Base-by-base conservation (phyloP, 2,329 filamentous ascomycete species). In the Tolypocladium inflatum region DNA sequence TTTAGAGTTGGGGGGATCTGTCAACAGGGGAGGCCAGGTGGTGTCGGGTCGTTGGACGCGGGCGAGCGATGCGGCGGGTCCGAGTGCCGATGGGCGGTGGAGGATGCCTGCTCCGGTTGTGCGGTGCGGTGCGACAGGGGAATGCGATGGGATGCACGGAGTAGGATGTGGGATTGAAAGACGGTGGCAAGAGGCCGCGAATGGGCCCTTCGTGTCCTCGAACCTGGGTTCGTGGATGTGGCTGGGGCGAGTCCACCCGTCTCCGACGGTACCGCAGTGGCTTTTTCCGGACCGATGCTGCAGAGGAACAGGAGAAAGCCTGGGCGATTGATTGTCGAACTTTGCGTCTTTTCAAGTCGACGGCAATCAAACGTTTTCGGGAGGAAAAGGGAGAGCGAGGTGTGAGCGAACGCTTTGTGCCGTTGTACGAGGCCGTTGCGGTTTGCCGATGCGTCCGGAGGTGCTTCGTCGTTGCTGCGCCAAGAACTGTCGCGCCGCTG, bases 1-100 rank as follows among this genome's bases (percentile, higher is more conserved):
- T 59, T 62, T 64, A 62, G 58, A 63, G 61, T 63, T 63, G 62
- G 42, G 33, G 41, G 51, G 55, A 60, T 60, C 59, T 58, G 57
- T 59, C 55, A 55, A 56, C 60, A 59, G 55, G 60, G 58, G 26
- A 38, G 13, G 19, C n/a, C 23, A 39, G 57, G 55, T 51, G 41
- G 52, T 30, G 48, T 50, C 45, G 45, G 45, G 23, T 50, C 30
- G 48, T 51, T 35, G 48, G 30, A 30, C 23, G 48, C 26, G 39
- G 33, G 42, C 54, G 26, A 9, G 54, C 35, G 38, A 41, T 54
- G 52, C 52, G 11, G 54, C 54, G 38, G 35, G 45, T 50, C 33
- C 21, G 35, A 38, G 30, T 37, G 43, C 55, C 42, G 43, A 17
- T 42, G 45, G 35, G 30, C 43, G 38, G 10, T 23, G n/a, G 42